Conservation (phyloP, 1,284 basidiomycete genomes). For the Macrocystidia cucumis region DNA sequence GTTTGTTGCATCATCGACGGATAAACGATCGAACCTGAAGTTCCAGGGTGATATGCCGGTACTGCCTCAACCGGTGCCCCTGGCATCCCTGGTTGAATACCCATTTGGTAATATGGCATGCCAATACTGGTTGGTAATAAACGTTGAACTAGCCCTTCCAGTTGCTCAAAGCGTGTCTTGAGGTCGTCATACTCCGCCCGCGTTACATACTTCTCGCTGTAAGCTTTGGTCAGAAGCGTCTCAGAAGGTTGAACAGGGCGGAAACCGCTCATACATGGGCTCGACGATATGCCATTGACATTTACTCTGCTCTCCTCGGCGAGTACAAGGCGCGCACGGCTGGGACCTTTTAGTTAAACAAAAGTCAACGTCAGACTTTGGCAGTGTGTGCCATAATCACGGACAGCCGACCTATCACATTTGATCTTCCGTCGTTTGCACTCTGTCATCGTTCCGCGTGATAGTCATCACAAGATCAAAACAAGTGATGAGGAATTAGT, state of each 20-base stretch:
- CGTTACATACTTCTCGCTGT: slow-evolving; percentile 39
- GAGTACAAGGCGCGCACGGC: slow-evolving; percentile 38
- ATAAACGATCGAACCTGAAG: slow-evolving; percentile 20
- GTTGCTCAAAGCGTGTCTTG: slow-evolving; percentile 31
- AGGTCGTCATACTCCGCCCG: slow-evolving; percentile 40
- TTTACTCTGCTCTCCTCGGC: slow-evolving; percentile 38
- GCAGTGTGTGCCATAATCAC: slow-evolving; percentile 12
- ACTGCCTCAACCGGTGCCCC: slow-evolving; percentile 20
- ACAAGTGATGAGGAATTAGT: slow-evolving; percentile 9
- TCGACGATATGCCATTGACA: slow-evolving; percentile 44
- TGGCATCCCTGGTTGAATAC: slow-evolving; percentile 16
- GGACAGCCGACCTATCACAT: slow-evolving; percentile 33
- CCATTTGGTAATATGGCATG: slow-evolving; percentile 21
- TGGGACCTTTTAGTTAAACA: slow-evolving; percentile 26
- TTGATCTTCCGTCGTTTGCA: slow-evolving; percentile 45
- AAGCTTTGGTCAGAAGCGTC: slow-evolving; percentile 2
- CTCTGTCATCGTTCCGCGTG: slow-evolving; percentile 23
- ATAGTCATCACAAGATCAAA: slow-evolving; percentile 17
- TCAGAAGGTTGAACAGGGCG: slow-evolving; percentile 3
- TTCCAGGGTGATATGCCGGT: slow-evolving; percentile 13
- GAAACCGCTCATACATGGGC: slow-evolving; percentile 30
- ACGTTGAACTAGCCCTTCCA: slow-evolving; percentile 28
- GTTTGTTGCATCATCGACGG: slow-evolving; percentile 23
- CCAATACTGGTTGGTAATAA: slow-evolving; percentile 16
- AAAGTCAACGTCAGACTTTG: slow-evolving; percentile 12